Base-by-base conservation (phyloP, 2,329 filamentous ascomycete genomes). In the Fusarium albosuccineum region DNA sequence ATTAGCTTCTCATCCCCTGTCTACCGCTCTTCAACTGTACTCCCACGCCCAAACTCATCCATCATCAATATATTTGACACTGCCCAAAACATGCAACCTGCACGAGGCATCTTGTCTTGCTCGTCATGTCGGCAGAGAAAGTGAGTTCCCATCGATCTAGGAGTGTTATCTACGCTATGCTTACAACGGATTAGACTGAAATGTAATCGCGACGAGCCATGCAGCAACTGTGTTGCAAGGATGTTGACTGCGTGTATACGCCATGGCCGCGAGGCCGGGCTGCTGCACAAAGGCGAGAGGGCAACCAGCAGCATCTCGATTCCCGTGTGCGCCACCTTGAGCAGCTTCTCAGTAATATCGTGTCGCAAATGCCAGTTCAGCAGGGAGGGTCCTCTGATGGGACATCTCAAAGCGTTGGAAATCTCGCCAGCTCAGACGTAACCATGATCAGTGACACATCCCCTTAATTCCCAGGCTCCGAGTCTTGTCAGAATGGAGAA, bases 121-220 rank as follows among this genome's bases (percentile, higher is more conserved):
- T 37, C 33, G 10, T 49, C 46, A 14, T 49, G 46, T 8, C 46
- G 46, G 6, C 46, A 49, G 17, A 49, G 46, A 49, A 49, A 49
- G 46, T 27, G 26, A 9, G 46, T 27, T 1, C 16, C 5, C 16
- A 34, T 10, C 45, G 33, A 13, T 29, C 22, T 22, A 4, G 22
- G 22, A 3, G 22, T 22, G 22, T 22, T 22, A 14, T 10, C 29
- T 48, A 2, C 16, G n/a, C 3, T 17, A 14, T 34, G 2, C 45
- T 48, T 3, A 48, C 30, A 16, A 48, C 16, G 34, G 4, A 9
- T 9, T 30, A 37, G 62, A 6, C 17, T 70, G 2, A 71, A 69
- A 60, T 70, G 68, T 40, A 59, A 70, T 33, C 68, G 68, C 3
- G 60, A 67, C 30, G 68, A 70, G 26, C 68, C 65, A 2, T 70